Evolutionary conservation across 2,329 filamentous ascomycete species (phyloP), one percentile per base, ranked within the genome.

Genomic region (Ilyonectria mors-panacis): DNA sequence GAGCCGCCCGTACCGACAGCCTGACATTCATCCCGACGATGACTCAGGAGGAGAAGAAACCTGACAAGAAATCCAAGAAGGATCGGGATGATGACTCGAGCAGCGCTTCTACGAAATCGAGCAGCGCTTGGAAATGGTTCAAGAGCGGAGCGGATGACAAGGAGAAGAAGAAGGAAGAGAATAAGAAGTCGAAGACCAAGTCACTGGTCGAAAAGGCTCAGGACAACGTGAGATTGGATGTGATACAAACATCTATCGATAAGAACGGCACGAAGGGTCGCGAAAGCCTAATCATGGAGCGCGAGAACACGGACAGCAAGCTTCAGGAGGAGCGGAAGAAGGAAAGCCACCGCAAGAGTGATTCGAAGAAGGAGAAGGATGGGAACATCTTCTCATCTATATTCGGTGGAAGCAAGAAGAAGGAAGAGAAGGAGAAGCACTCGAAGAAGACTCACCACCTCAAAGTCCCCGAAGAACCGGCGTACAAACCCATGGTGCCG

Each of bases 371-470:
- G 79, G 95, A 98, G 72, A 97, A 97, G 77, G 94, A 97, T 68
- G 91, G 94, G 8, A 94, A 95, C 70, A 86, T 98, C n/a, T 95
- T 99, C 73, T 95, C 94, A 0, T 96, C 94, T 1, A 91, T 99
- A 62, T 98, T 99, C 77, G 94, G 94, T 17, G 93, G 94, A 47
- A 89, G 92, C 67, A 97, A 97, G 84, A 97, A 95, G 84, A 97
- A 94, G 81, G 86, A 89, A 63, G 93, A 95, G 65, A 91, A 91
- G 72, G 94, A 97, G 62, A 87, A 88, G 37, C 86, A 86, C 65
- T 87, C 90, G 73, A 95, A 94, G 82, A 97, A 95, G 81, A 87
- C 85, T 37, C 90, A 92, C 72, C 89, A 92, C 54, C 89, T 94
- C 60, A 90, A 92, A 6, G 83, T 94, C 8, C 97, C 95, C 0